Evolutionary conservation across 2,329 filamentous ascomycete genomes (phyloP), one percentile per base, ranked within the genome.

Genomic region (Gnomoniopsis smithogilvyi): DNA sequence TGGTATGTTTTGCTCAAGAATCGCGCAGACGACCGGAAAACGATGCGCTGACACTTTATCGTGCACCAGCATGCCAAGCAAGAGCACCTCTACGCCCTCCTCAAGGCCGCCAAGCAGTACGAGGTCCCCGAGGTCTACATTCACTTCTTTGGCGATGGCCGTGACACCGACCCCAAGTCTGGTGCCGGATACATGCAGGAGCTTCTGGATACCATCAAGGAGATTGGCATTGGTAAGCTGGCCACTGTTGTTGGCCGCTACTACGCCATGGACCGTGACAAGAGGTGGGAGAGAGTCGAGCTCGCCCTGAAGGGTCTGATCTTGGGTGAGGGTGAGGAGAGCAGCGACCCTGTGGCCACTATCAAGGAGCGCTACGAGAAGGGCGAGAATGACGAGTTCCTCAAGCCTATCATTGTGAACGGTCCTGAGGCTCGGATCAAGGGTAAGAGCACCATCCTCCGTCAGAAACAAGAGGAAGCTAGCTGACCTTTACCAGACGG

Each of bases 251-350:
- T 98, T 62, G 95, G 95, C 62, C 88, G 94, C 67, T 99, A 98
- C 87, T 99, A 91, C 76, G 92, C 92, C 76, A 99, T 99, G 95
- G 95, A 99, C 81, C 93, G 95, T 67, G 95, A 99, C 76, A 98
- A 98, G 91, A 87, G 95, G 74, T 99, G 95, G 95, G 95, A 99
- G 72, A 86, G 95, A 72, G 82, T 96, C 66, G 91, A 97, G 80
- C 69, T 96, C 67, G 95, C 90, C 66, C 80, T 99, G 73, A 94
- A 95, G 78, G 95, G 91, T 61, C 73, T 99, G 68, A 79, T 96
- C 49, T 80, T 84, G 14, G 94, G 95, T 61, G 91, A 97, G 75
- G 95, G 95, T 61, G 92, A 97, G 76, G 84, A 87, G 61, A 90
- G 86, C 74, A 84, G 82, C 49, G 95, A 99, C 73, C 91, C 92